phyloP scores from a whole-genome alignment of 2,329 filamentous ascomycete genomes.

The Boeremia lycopersici region DNA sequence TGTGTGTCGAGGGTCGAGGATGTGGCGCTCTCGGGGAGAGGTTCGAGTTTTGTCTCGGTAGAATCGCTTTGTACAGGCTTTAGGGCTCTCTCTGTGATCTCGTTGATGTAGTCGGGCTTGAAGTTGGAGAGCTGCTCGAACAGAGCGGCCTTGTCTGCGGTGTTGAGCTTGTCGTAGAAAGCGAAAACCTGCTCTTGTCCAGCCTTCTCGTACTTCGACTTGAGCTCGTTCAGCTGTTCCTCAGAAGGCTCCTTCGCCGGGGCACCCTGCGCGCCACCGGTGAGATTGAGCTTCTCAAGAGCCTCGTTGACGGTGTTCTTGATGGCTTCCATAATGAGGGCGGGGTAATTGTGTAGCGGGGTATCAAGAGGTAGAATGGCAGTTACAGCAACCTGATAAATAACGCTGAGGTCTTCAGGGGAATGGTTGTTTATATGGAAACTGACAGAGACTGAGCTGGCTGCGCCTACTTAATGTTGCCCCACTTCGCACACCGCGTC shows the following conservation, averaged over 20 bases:
- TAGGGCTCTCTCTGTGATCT: slow-evolving; percentile 80
- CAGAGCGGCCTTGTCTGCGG: slow-evolving; percentile 75
- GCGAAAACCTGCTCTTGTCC: slow-evolving; percentile 82
- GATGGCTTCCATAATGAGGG: slow-evolving; percentile 50
- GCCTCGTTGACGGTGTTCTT: slow-evolving; percentile 50
- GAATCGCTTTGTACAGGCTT: slow-evolving; percentile 71
- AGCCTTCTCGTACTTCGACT: slow-evolving; percentile 74
- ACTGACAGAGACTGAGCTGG: slow-evolving; percentile 15
- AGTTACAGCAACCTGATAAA: slow-evolving; percentile 14
- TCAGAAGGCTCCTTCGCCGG: slow-evolving; percentile 62
- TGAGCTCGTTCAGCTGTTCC: slow-evolving; percentile 70
- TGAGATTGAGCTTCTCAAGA: slow-evolving; percentile 51
- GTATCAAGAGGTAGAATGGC: slow-evolving; percentile 14
- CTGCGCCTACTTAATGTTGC: slow-evolving; percentile 31
- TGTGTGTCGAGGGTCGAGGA: slow-evolving; percentile 93
- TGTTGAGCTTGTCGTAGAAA: slow-evolving; percentile 81
- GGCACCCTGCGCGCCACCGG: slow-evolving; percentile 37
- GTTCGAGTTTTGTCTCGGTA: slow-evolving; percentile 70
- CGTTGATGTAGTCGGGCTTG: slow-evolving; percentile 85
- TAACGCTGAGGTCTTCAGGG: slow-evolving; percentile 1
- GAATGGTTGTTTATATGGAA: slow-evolving; percentile 11
- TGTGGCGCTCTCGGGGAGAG: slow-evolving; percentile 82
- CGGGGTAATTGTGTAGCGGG: slow-evolving; percentile 30
- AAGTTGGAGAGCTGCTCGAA: slow-evolving; percentile 82
- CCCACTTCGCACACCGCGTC: slow-evolving; percentile 39